Conservation (phyloP, 768 basidiomycete genomes). For the Psilocybe sp. region DNA sequence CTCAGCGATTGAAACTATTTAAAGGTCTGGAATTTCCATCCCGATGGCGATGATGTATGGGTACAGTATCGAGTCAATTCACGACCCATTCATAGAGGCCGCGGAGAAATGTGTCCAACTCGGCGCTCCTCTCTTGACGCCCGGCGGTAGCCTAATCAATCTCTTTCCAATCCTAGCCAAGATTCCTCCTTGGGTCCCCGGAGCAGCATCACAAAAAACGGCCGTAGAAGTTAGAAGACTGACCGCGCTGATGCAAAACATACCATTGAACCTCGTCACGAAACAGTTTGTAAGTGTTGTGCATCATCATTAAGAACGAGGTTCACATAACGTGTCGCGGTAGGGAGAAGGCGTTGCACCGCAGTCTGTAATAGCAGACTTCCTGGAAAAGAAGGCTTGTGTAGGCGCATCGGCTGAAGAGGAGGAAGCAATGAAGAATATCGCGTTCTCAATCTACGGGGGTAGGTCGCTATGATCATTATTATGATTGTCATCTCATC, state of each 20-base stretch:
- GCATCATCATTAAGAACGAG: too few relatives aligned
- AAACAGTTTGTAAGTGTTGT: neutral
- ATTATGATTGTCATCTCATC: neutral
- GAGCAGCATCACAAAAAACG: neutral
- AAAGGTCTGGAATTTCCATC: conserved; percentile 12
- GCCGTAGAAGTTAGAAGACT: neutral
- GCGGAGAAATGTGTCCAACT: conserved; percentile 17
- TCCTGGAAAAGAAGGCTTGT: conserved; percentile 11
- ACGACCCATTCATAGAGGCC: conserved; percentile 21
- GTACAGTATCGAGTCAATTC: conserved; percentile 19
- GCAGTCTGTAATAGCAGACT: conserved; percentile 12
- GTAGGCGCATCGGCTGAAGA: conserved; percentile 9
- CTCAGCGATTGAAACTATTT: neutral
- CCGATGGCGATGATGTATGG: conserved; percentile 25
- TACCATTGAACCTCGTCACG: neutral
- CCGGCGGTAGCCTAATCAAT: conserved; percentile 23
- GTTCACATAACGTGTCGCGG: neutral
- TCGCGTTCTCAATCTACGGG: conserved; percentile 15
- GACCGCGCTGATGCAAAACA: neutral
- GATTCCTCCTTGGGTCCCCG: conserved; percentile 33
- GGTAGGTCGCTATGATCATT: conserved; percentile 5
- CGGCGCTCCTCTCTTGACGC: conserved; percentile 10
- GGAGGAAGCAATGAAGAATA: conserved; percentile 6
- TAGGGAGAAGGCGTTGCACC: conserved; percentile 11
- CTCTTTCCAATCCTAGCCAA: conserved; percentile 26